These are phyloP conservation scores for Vachellia collinsii DNA, from an alignment of 306 rosid genomes.

Conservation along the genomic window DNA sequence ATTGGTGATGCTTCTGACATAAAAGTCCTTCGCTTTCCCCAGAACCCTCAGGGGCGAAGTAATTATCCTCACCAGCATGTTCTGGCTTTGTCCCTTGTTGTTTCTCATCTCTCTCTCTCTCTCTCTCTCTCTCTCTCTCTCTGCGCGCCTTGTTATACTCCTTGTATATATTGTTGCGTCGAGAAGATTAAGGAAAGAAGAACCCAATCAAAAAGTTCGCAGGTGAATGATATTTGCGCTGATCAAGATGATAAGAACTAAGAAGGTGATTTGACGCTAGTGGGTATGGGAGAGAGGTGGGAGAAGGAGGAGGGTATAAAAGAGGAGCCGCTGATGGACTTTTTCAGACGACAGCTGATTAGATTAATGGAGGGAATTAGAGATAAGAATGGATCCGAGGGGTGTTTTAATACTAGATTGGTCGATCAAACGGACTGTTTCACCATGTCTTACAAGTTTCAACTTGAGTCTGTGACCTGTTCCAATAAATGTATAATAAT, in stretches of 20 bases:
- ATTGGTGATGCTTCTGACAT: conserved; percentile 61
- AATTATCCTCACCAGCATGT: conserved; percentile 49
- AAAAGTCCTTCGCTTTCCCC: conserved; percentile 60
- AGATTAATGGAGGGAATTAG: neutral
- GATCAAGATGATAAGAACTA: neutral
- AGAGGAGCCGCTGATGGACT: neutral
- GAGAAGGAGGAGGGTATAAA: neutral
- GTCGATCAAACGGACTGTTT: neutral
- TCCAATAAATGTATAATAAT: neutral
- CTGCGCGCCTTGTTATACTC: neutral
- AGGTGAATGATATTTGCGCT: neutral
- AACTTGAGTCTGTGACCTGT: neutral
- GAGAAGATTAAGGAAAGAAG: neutral
- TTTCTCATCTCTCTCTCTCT: conserved; percentile 27
- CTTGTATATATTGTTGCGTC: neutral
- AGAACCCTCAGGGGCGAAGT: conserved; percentile 54
- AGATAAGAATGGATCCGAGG: neutral
- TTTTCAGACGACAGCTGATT: neutral
- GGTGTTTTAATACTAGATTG: neutral
- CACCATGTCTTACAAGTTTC: neutral
- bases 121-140: neutral
- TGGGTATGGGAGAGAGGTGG: neutral
- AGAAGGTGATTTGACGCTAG: neutral
- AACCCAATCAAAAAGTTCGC: neutral
- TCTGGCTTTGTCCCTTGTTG: conserved; percentile 45